These are phyloP conservation scores for Russula emetica DNA, from an alignment of 768 basidiomycete genomes.

Conservation along the genomic window DNA sequence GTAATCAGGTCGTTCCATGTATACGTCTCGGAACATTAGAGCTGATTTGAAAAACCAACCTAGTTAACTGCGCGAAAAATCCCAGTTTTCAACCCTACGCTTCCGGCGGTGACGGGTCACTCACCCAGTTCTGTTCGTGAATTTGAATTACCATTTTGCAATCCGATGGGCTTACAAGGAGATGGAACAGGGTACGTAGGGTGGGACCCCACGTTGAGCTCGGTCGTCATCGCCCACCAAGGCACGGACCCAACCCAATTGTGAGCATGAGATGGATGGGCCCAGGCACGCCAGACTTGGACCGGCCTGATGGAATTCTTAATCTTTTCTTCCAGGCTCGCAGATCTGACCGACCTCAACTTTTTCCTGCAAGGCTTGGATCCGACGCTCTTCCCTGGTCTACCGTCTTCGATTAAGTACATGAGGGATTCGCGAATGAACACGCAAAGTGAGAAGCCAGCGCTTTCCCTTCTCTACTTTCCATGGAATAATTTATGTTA, in stretches of 20 bases:
- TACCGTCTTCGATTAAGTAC: constrained; percentile 46
- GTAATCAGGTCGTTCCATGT: not conserved
- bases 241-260: constrained; percentile 55
- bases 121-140: constrained; percentile 15
- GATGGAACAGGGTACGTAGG: constrained; percentile 49
- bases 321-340: not conserved
- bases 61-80: constrained; percentile 46
- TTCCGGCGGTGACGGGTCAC: constrained; percentile 35
- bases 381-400: constrained; percentile 51
- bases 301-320: not conserved
- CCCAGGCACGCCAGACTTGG: no score
- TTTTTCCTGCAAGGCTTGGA: constrained; percentile 41
- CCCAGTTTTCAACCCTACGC: constrained; percentile 43
- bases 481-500: not conserved
- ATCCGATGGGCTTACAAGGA: constrained; percentile 36
- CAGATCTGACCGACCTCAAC: constrained; percentile 44
- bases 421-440: constrained; percentile 50
- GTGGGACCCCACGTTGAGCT: constrained; percentile 47
- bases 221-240: constrained; percentile 58
- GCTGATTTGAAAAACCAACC: not conserved
- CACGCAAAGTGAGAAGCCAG: constrained; percentile 37
- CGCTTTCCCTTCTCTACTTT: not conserved
- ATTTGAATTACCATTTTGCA: not conserved
- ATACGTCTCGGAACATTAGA: not conserved
- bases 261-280: constrained; percentile 35